phyloP scores from a whole-genome alignment of 805 yeast species.

The Saturnispora kantuleensis region DNA sequence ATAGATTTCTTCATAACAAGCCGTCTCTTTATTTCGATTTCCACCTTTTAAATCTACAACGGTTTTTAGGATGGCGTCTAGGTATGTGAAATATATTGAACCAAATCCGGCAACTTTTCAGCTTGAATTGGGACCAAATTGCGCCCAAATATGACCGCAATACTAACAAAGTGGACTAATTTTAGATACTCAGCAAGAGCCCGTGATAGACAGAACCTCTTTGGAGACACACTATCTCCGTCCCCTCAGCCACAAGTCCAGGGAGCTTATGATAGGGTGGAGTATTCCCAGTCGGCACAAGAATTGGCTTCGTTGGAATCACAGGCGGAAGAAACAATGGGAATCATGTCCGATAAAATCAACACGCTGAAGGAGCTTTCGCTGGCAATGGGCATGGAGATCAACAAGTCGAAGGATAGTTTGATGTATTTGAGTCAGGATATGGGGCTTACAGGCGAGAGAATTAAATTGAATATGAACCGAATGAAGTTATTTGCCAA shows the following conservation, averaged over 20 bases:
- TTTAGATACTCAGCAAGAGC: slow-evolving; percentile 5
- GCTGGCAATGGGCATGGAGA: slow-evolving; percentile 55
- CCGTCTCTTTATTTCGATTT: too few relatives aligned
- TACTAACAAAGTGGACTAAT: neutral
- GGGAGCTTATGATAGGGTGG: slow-evolving; percentile 28
- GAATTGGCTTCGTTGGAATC: slow-evolving; percentile 52
- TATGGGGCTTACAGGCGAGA: slow-evolving; percentile 27
- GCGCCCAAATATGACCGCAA: slow-evolving; percentile 7
- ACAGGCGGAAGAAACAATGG: slow-evolving; percentile 53
- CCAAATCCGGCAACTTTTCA: too few relatives aligned
- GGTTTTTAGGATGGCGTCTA: slow-evolving; percentile 12
- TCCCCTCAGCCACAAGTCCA: slow-evolving; percentile 21
- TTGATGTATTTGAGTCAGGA: slow-evolving; percentile 22
- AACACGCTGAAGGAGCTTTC: slow-evolving; percentile 46
- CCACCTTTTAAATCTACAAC: neutral
- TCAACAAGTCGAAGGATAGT: slow-evolving; percentile 27
- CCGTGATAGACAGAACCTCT: slow-evolving; percentile 8
- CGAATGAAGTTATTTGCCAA: slow-evolving; percentile 57
- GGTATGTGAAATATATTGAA: slow-evolving; percentile 6
- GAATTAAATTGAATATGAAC: slow-evolving; percentile 42
- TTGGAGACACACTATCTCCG: slow-evolving; percentile 6
- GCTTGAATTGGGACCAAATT: too few relatives aligned
- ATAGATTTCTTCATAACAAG: neutral
- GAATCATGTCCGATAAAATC: slow-evolving; percentile 44
- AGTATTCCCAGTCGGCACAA: slow-evolving; percentile 38